Evolutionary conservation across 345 rosid species (phyloP).

Genomic region (Eucalyptus cladocalyx): DNA sequence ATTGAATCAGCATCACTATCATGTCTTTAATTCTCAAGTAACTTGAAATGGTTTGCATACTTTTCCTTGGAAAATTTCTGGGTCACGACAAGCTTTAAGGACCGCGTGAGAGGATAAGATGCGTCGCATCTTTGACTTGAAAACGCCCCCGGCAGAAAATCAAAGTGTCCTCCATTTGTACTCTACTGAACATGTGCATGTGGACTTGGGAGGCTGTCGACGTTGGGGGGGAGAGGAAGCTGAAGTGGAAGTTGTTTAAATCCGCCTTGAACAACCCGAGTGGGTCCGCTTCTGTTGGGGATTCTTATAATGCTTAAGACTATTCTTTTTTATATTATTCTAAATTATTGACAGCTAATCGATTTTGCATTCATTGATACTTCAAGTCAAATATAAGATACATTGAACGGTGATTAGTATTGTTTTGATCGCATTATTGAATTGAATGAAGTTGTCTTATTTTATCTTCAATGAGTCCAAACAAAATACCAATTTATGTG

Average conservation of each 20-base stretch:
- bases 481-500: not conserved
- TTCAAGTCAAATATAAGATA: not conserved
- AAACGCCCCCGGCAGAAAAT: not conserved
- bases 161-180: no score
- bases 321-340: no score
- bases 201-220: no score
- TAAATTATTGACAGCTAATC: accelerated
- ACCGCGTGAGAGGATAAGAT: not conserved
- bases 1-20: no score
- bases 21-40: not conserved
- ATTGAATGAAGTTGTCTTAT: no score
- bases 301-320: no score
- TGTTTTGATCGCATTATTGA: accelerated
- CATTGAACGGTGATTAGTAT: not conserved
- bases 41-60: not conserved
- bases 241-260: no score
- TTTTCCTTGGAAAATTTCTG: not conserved
- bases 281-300: no score
- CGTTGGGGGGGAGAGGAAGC: no score
- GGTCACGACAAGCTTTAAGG: not conserved
- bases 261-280: no score
- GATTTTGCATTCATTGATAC: not conserved
- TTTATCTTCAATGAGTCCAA: accelerated
- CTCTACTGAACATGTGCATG: no score
- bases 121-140: not conserved